A percentile compares a stretch with the other conserved stretches of the same genome.
Evolutionary conservation across 306 rosid species (phyloP).

Genomic region (Casuarina equisetifolia): DNA sequence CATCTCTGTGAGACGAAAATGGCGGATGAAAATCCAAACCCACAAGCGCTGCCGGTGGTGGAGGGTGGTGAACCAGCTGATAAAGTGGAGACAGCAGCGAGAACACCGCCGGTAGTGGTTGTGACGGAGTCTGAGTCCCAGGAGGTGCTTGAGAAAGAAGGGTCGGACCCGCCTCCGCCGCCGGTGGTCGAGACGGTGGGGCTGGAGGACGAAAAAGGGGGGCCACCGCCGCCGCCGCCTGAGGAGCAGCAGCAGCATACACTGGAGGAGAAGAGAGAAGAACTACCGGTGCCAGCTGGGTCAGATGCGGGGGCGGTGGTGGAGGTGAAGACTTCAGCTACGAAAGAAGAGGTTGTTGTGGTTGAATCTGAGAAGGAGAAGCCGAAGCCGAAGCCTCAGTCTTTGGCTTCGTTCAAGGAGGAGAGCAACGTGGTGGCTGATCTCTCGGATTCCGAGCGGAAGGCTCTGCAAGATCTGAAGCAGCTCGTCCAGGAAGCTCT

Average conservation of each 20-base stretch:
- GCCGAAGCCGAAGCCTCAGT: slow-evolving; percentile 35
- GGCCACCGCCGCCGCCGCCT: neutral
- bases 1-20: slow-evolving; percentile 13
- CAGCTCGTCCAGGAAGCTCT: slow-evolving; percentile 41
- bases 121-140: slow-evolving; percentile 9
- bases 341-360: slow-evolving; percentile 25
- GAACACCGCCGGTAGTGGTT: neutral
- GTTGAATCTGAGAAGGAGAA: slow-evolving; percentile 24
- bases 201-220: slow-evolving; percentile 13
- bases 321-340: slow-evolving; percentile 25
- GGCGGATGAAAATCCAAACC: slow-evolving; percentile 47
- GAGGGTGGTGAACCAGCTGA: neutral
- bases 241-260: too few relatives aligned
- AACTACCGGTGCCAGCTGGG: slow-evolving; percentile 12
- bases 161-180: neutral
- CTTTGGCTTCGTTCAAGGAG: slow-evolving; percentile 65
- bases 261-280: neutral
- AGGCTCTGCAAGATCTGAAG: slow-evolving; percentile 52
- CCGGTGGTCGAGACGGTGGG: slow-evolving; percentile 8
- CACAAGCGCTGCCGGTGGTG: slow-evolving; percentile 9
- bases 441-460: slow-evolving; percentile 59
- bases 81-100: neutral
- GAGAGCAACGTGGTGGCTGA: slow-evolving; percentile 74
- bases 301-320: neutral
- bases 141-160: slow-evolving; percentile 4